Evolutionary conservation across 1,139 yeast genomes (phyloP).

Genomic region (Geotrichum aggregatum): DNA sequence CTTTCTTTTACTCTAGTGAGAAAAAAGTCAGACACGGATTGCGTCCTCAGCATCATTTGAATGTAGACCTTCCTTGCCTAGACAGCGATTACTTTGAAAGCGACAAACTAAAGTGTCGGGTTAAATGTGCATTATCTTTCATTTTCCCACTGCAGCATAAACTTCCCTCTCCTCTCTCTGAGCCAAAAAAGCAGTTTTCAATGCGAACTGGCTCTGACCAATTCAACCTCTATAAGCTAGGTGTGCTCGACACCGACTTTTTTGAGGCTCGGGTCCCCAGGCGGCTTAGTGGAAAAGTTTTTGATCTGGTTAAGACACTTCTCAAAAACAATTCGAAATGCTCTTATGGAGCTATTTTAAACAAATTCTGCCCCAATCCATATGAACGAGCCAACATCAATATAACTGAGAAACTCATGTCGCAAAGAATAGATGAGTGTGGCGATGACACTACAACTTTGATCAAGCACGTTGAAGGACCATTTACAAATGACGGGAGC

Average conservation of each 20-base stretch:
- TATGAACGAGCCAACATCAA: constrained; percentile 4
- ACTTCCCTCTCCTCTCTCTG: constrained; percentile 14
- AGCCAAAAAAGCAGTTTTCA: background rate
- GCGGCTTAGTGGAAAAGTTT: constrained; percentile 16
- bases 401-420: constrained; percentile 5
- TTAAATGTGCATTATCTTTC: constrained; percentile 12
- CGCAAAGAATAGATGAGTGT: constrained; percentile 14
- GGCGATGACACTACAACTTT: constrained; percentile 21
- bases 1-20: constrained; percentile 11
- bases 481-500: background rate
- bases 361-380: constrained; percentile 26
- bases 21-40: constrained; percentile 16
- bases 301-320: constrained; percentile 14
- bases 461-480: constrained; percentile 8
- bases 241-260: background rate
- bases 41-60: constrained; percentile 19
- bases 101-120: constrained; percentile 1
- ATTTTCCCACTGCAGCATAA: constrained; percentile 21
- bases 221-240: constrained; percentile 12
- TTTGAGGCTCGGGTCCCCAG: constrained; percentile 16
- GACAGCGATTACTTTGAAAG: background rate
- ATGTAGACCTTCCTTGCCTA: background rate
- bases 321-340: constrained; percentile 22
- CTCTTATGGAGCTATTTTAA: constrained; percentile 25
- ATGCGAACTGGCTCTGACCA: background rate